Conservation (phyloP, 768 basidiomycete genomes). For the Xerocomellus amylosporus region DNA sequence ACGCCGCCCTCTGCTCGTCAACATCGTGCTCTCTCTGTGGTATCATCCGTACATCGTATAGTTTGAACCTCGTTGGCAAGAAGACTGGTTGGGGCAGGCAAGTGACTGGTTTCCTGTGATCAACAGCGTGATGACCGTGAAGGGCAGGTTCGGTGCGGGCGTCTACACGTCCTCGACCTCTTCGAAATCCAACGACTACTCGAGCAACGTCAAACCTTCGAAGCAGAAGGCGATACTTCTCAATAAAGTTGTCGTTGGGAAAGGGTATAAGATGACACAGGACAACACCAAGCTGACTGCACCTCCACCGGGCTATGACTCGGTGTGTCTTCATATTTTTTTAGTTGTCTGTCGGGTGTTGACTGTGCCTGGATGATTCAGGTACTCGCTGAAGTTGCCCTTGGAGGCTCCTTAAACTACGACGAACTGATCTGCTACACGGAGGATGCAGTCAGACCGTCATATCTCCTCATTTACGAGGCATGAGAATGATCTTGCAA, state of each 20-base stretch:
- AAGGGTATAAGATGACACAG: conserved; percentile 61
- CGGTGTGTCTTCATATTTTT: conserved; percentile 40
- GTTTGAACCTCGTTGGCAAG: conserved; percentile 60
- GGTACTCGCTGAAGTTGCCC: conserved; percentile 59
- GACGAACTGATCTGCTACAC: conserved; percentile 70
- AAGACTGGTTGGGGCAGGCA: conserved; percentile 74
- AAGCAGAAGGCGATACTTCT: conserved; percentile 62
- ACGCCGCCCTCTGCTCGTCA: conserved; percentile 49
- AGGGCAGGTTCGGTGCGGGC: conserved; percentile 59
- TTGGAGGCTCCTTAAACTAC: conserved; percentile 63
- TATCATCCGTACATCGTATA: conserved; percentile 63
- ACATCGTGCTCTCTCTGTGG: conserved; percentile 58
- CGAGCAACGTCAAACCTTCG: conserved; percentile 54
- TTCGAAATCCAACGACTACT: conserved; percentile 79
- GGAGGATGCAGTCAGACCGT: conserved; percentile 70
- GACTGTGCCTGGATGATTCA: conserved; percentile 21
- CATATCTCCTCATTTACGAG: conserved; percentile 70
- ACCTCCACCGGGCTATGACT: conserved; percentile 64
- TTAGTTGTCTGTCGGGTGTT: neutral
- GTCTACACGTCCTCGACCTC: conserved; percentile 77
- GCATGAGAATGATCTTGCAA: conserved; percentile 21
- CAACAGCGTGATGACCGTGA: conserved; percentile 2
- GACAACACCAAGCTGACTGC: conserved; percentile 54
- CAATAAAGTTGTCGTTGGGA: conserved; percentile 72
- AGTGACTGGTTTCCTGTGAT: conserved; percentile 6